These are phyloP conservation scores for Obba rivulosa DNA, from an alignment of 768 basidiomycete species.

Conservation along the genomic window DNA sequence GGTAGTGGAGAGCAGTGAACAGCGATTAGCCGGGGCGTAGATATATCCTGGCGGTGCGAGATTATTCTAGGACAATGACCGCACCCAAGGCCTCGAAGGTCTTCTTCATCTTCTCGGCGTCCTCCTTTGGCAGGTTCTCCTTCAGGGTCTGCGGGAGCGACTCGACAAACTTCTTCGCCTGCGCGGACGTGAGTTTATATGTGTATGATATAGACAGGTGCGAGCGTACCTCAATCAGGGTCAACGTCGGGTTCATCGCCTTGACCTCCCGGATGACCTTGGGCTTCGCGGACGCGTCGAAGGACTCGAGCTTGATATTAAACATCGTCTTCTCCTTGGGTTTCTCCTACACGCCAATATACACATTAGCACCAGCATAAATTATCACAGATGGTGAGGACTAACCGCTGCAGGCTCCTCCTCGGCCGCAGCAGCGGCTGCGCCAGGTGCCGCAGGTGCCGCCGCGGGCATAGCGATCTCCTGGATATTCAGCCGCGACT, in stretches of 20 bases:
- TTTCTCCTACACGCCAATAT: constrained; percentile 71
- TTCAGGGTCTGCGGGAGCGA: constrained; percentile 89
- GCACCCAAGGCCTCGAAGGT: constrained; percentile 89
- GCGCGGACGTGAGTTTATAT: neutral
- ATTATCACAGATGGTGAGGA: too few species aligned
- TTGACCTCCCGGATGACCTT: constrained; percentile 99
- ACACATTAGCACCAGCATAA: too few species aligned
- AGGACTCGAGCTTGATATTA: constrained; percentile 91
- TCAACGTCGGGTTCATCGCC: constrained; percentile 90
- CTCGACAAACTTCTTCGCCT: constrained; percentile 99
- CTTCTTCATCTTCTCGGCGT: constrained; percentile 93
- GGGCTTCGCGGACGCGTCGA: constrained; percentile 87
- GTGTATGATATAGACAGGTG: neutral
- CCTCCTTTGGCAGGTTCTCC: constrained; percentile 93
- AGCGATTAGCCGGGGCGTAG: neutral
- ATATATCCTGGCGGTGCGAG: neutral
- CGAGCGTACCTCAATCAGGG: constrained; percentile 85
- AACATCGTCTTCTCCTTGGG: constrained; percentile 99
- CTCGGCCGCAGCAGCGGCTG: constrained; percentile 51
- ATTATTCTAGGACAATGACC: constrained; percentile 77
- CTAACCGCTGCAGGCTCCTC: constrained; percentile 61
- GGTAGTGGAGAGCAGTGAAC: neutral
- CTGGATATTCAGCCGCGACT: constrained; percentile 94
- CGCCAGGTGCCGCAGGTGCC: constrained; percentile 50
- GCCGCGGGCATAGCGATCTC: constrained; percentile 92